Evolutionary conservation across 129 eudicot species (phyloP), one percentile per base, ranked within the genome.

Genomic region (Sambucus nigra): DNA sequence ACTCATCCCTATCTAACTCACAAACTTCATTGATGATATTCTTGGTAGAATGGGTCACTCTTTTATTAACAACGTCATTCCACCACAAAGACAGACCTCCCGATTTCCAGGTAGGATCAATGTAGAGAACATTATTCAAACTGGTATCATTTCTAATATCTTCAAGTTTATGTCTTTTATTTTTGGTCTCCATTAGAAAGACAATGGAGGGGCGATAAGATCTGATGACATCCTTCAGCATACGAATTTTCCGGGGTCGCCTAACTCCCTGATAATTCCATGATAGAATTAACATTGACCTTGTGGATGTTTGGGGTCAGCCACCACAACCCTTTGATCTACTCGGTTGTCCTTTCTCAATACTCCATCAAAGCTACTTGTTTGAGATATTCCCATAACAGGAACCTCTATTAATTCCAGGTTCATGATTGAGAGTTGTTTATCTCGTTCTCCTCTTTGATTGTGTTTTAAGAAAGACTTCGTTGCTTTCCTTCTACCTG

Each of bases 301-400:
- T 7, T 6, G 48, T 47, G 52, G 52, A 22, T 47, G 23, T 16
- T 47, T 20, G 3, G 8, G 52, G 52, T 5, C 25, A 47, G 52
- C 52, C 52, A 47, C 52, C 52, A 47, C 52, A 12, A 7, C 52
- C 52, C 38, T 31, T n/a, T n/a, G n/a, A n/a, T n/a, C n/a, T n/a
- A n/a, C n/a, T n/a, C n/a, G n/a, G n/a, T n/a, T n/a, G n/a, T n/a
- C n/a, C n/a, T n/a, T n/a, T n/a, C n/a, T n/a, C n/a, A n/a, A n/a
- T n/a, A n/a, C n/a, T n/a, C n/a, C n/a, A n/a, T n/a, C n/a, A n/a
- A n/a, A n/a, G n/a, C n/a, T n/a, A n/a, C n/a, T n/a, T n/a, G n/a
- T n/a, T n/a, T n/a, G n/a, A n/a, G n/a, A n/a, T n/a, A n/a, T n/a
- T n/a, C n/a, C n/a, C n/a, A n/a, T n/a, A n/a, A n/a, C n/a, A n/a